These are phyloP conservation scores for Dispira simplex DNA, from an alignment of 192 early-diverging fungal species.

Conservation along the genomic window DNA sequence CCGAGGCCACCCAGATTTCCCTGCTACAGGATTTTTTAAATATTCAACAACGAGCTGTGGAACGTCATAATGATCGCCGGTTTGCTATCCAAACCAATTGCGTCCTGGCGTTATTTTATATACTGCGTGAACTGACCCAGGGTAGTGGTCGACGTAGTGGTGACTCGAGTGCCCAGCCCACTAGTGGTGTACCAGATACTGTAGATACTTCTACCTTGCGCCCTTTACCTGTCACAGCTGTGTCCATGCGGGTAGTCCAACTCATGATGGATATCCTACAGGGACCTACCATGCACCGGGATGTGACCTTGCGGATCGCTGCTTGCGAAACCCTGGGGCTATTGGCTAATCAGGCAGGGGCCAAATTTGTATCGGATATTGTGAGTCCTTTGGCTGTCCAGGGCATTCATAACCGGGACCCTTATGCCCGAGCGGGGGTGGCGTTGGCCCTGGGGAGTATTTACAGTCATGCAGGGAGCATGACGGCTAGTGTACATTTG, in stretches of 20 bases:
- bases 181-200: background rate
- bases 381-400: conserved; percentile 29
- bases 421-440: conserved; percentile 86
- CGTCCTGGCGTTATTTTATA: conserved; percentile 50
- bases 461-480: conserved; percentile 75
- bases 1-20: conserved; percentile 53
- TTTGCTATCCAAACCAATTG: conserved; percentile 68
- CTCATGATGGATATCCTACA: conserved; percentile 19
- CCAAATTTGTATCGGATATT: conserved; percentile 20
- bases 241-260: conserved; percentile 14
- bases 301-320: conserved; percentile 50
- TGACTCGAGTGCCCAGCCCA: background rate
- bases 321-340: conserved; percentile 74
- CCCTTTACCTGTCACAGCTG: background rate
- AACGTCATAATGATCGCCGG: conserved; percentile 53
- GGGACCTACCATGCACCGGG: conserved; percentile 45
- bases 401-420: conserved; percentile 83
- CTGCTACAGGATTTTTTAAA: conserved; percentile 59
- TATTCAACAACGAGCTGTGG: conserved; percentile 41
- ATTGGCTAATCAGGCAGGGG: conserved; percentile 30
- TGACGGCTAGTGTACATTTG: conserved; percentile 68
- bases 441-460: conserved; percentile 80
- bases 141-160: background rate
- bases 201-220: background rate
- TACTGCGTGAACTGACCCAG: conserved; percentile 19